Evolutionary conservation across 768 basidiomycete species (phyloP).

Genomic region (Tulasnella sp.): DNA sequence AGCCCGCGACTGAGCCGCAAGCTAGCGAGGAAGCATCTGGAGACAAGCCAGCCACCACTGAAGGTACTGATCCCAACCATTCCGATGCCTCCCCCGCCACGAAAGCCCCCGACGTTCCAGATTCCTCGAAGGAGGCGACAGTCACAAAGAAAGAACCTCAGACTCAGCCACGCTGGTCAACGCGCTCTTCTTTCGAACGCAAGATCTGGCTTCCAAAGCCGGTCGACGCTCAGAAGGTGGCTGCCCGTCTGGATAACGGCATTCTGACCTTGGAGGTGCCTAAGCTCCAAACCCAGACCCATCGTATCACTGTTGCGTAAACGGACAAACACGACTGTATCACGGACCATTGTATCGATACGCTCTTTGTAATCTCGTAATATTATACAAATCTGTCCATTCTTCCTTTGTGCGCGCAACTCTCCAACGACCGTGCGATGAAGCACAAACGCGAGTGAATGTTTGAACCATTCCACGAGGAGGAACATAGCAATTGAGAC

Average conservation of each 20-base stretch:
- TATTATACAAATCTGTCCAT: background rate
- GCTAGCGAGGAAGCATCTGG: background rate
- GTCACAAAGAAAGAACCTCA: background rate
- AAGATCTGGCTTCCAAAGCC: slow-evolving; percentile 34
- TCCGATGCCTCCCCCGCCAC: background rate
- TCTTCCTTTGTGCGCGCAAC: too few relatives aligned
- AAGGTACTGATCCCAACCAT: too few relatives aligned
- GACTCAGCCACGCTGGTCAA: background rate
- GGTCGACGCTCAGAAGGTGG: slow-evolving; percentile 28
- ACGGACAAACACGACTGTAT: too few relatives aligned
- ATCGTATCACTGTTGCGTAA: too few relatives aligned
- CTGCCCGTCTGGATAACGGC: slow-evolving; percentile 35
- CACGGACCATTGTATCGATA: too few relatives aligned
- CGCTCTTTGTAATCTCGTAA: too few relatives aligned
- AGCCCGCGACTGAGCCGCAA: background rate
- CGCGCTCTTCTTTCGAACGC: slow-evolving; percentile 25
- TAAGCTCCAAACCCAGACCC: slow-evolving; percentile 8
- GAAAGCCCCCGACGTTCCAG: background rate
- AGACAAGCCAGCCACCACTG: background rate
- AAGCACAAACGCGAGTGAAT: too few relatives aligned
- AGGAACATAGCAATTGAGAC: background rate
- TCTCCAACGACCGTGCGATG: too few relatives aligned
- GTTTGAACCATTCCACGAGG: background rate
- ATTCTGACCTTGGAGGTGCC: slow-evolving; percentile 36
- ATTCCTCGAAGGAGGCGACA: background rate